These are phyloP conservation scores for Athelia psychrophila DNA, from an alignment of 1,284 basidiomycete species.

Conservation along the genomic window DNA sequence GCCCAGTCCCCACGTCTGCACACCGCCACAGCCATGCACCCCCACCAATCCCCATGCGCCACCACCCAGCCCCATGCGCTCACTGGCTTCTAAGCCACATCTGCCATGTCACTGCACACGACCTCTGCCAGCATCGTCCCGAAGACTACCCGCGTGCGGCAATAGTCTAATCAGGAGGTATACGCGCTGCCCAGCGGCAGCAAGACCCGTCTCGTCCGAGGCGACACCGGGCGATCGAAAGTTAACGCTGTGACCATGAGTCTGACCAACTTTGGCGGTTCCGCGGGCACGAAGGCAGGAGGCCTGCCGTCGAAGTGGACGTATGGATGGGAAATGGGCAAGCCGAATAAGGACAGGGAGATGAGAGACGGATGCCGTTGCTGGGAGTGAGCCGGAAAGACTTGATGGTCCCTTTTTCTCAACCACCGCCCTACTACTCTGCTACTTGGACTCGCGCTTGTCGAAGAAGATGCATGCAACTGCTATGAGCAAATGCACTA, in stretches of 20 bases:
- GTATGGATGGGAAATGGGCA: slow-evolving; percentile 69
- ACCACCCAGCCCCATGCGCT: too few species aligned
- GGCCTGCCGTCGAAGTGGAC: slow-evolving; percentile 45
- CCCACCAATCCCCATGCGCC: too few species aligned
- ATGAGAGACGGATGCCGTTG: slow-evolving; percentile 37
- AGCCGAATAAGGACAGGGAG: slow-evolving; percentile 51
- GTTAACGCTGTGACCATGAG: not conserved
- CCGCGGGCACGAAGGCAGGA: slow-evolving; percentile 18
- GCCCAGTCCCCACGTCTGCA: too few species aligned
- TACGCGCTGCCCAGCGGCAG: slow-evolving; percentile 27
- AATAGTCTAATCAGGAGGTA: slow-evolving; percentile 53
- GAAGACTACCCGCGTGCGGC: too few species aligned
- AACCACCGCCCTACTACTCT: slow-evolving; percentile 38
- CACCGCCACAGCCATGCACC: too few species aligned
- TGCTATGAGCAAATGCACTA: slow-evolving; percentile 11
- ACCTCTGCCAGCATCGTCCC: too few species aligned
- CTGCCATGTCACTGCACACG: too few species aligned
- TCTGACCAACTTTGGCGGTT: slow-evolving; percentile 3
- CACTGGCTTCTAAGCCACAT: too few species aligned
- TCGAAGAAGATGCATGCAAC: slow-evolving; percentile 19
- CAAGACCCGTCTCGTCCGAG: slow-evolving; percentile 40
- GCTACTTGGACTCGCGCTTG: slow-evolving; percentile 30
- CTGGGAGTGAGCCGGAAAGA: slow-evolving; percentile 33
- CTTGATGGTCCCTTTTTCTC: slow-evolving; percentile 32
- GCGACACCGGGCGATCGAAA: slow-evolving; percentile 46